phyloP scores from a whole-genome alignment of 139 green algal genomes.

The Nannochloris sp. region DNA sequence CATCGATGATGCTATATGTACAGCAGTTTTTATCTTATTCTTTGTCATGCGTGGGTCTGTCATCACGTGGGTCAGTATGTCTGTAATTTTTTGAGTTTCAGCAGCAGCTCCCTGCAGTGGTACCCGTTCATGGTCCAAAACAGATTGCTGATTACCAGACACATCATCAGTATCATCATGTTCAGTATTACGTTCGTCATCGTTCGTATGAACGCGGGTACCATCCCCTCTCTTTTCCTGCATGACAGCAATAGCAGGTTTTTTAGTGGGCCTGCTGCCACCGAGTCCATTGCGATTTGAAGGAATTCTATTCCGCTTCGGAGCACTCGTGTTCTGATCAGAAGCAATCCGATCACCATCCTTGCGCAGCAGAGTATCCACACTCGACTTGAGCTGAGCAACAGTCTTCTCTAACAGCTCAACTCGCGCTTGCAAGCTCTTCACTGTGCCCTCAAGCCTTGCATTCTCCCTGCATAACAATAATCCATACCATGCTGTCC shows the following conservation, averaged over 20 bases:
- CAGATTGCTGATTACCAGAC: too few species aligned
- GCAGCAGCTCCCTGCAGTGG: neutral
- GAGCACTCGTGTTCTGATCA: neutral
- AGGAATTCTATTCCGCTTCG: neutral
- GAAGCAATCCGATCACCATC: neutral
- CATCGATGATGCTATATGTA: neutral
- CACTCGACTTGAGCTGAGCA: neutral
- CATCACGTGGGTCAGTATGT: neutral
- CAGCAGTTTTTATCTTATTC: slow-evolving; percentile 3
- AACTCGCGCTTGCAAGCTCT: slow-evolving; percentile 5
- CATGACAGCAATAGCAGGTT: too few species aligned
- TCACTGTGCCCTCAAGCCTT: neutral
- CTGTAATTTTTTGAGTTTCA: neutral
- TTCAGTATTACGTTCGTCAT: too few species aligned
- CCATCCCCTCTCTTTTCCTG: too few species aligned
- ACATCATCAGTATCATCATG: too few species aligned
- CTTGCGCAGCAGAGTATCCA: neutral
- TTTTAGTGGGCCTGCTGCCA: too few species aligned
- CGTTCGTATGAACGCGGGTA: too few species aligned
- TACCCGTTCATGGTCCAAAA: too few species aligned
- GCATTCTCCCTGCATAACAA: neutral
- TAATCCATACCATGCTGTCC: too few species aligned
- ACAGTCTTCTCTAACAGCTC: neutral
- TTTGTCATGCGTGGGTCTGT: neutral
- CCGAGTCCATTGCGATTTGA: neutral